Evolutionary conservation across 2,329 filamentous ascomycete species (phyloP).

Genomic region (Calonectria pseudoreteaudii): DNA sequence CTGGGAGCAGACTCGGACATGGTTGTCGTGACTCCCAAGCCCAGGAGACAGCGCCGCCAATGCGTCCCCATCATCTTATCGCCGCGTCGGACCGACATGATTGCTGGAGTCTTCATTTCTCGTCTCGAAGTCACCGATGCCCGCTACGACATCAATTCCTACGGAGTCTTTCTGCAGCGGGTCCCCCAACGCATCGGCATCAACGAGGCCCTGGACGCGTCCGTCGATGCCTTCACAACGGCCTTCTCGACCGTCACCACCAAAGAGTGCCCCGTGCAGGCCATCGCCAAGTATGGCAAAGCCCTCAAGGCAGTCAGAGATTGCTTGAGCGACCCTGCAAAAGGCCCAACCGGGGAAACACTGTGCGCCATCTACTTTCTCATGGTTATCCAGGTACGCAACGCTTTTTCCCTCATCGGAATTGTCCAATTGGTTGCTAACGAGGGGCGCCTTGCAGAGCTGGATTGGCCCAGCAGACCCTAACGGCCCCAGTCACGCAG

Average conservation of each 20-base stretch:
- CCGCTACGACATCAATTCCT: constrained; percentile 60
- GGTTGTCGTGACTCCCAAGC: not conserved
- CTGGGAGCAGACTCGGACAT: constrained; percentile 14
- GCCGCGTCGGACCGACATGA: constrained; percentile 45
- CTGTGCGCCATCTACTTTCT: constrained; percentile 53
- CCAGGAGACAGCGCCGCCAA: not conserved
- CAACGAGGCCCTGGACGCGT: constrained; percentile 58
- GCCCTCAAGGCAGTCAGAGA: constrained; percentile 45
- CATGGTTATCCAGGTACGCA: constrained; percentile 50
- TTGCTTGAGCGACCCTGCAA: constrained; percentile 42
- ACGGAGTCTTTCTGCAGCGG: constrained; percentile 58
- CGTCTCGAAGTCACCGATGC: constrained; percentile 55
- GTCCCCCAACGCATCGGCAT: constrained; percentile 58
- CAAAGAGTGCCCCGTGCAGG: constrained; percentile 29
- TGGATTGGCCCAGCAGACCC: constrained; percentile 47
- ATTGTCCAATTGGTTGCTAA: not conserved
- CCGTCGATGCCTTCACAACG: constrained; percentile 46
- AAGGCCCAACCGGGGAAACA: constrained; percentile 46
- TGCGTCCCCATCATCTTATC: constrained; percentile 33
- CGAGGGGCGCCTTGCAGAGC: constrained; percentile 32
- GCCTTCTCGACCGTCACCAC: constrained; percentile 41
- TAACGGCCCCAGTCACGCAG: constrained; percentile 43
- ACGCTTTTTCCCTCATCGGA: not conserved
- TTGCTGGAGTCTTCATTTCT: constrained; percentile 42
- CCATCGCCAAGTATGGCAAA: constrained; percentile 46